These are phyloP conservation scores for Myxozyma vanderwaltii DNA, from an alignment of 805 yeast species.

Conservation along the genomic window DNA sequence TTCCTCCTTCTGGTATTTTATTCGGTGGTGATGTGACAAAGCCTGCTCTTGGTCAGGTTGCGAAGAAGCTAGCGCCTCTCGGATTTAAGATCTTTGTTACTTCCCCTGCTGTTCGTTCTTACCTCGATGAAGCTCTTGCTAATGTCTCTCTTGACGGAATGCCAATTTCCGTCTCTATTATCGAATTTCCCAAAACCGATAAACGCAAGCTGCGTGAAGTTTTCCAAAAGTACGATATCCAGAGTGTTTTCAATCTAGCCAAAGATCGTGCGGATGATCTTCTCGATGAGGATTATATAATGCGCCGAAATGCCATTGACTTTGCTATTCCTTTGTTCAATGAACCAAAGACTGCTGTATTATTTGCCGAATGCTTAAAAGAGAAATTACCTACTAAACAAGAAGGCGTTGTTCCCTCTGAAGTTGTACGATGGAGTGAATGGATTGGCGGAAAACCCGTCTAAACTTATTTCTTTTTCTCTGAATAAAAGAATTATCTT, in stretches of 20 bases:
- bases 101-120: conserved; percentile 67
- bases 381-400: conserved; percentile 60
- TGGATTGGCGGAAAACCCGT: conserved; percentile 93
- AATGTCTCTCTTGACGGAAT: conserved; percentile 42
- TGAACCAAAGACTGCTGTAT: conserved; percentile 88
- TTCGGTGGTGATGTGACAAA: conserved; percentile 91
- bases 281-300: conserved; percentile 87
- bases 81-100: conserved; percentile 86
- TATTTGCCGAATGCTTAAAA: conserved; percentile 82
- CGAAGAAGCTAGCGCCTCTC: conserved; percentile 63
- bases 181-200: conserved; percentile 90
- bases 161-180: conserved; percentile 56
- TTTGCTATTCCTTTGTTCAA: conserved; percentile 95
- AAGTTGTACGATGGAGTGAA: conserved; percentile 96
- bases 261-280: conserved; percentile 82
- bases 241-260: conserved; percentile 91
- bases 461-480: conserved; percentile 36
- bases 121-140: conserved; percentile 56
- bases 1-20: conserved; percentile 84
- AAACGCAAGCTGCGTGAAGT: conserved; percentile 92
- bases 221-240: conserved; percentile 81
- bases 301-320: conserved; percentile 99
- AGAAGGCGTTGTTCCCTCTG: conserved; percentile 70
- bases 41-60: conserved; percentile 72
- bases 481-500: background rate